Percentiles rank a stretch among this genome's conserved stretches.
Evolutionary conservation across 1,139 yeast species (phyloP).

Genomic region (Taphrina confusa): DNA sequence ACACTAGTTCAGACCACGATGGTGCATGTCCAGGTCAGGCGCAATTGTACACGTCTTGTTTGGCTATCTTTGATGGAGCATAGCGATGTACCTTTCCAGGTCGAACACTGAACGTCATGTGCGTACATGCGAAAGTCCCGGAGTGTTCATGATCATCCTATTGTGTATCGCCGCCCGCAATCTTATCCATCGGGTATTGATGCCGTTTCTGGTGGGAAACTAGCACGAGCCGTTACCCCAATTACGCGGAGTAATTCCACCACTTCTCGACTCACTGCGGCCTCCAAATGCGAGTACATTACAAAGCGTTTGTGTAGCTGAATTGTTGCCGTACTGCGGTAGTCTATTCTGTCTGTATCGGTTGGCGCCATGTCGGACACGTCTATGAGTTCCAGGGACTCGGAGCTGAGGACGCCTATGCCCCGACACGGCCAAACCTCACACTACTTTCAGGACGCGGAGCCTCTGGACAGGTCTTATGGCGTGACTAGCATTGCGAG

Average conservation of each 20-base stretch:
- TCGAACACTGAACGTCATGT: too few species aligned
- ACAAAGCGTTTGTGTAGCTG: too few species aligned
- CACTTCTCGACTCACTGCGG: too few species aligned
- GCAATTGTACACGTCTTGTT: too few species aligned
- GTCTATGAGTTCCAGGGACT: not conserved
- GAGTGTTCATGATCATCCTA: too few species aligned
- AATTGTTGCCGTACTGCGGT: too few species aligned
- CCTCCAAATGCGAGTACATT: too few species aligned
- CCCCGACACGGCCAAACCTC: slow-evolving; percentile 10
- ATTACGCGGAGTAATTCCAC: slow-evolving; percentile 10
- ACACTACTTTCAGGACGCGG: not conserved
- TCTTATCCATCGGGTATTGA: slow-evolving; percentile 1
- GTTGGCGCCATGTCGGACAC: not conserved
- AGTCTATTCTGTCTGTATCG: not conserved
- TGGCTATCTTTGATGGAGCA: too few species aligned
- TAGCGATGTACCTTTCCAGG: too few species aligned
- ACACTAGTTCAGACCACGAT: too few species aligned
- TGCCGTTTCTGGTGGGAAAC: not conserved
- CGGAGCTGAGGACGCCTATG: slow-evolving; percentile 10
- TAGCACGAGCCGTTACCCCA: not conserved
- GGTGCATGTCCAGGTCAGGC: too few species aligned
- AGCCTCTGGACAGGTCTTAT: not conserved
- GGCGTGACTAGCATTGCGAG: not conserved
- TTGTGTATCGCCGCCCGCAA: not conserved
- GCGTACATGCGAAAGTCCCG: too few species aligned